Percentiles rank a stretch among this genome's conserved stretches.
These are phyloP conservation scores for Talaromyces nanjingensis DNA, from an alignment of 495 filamentous ascomycete genomes.

Conservation along the genomic window DNA sequence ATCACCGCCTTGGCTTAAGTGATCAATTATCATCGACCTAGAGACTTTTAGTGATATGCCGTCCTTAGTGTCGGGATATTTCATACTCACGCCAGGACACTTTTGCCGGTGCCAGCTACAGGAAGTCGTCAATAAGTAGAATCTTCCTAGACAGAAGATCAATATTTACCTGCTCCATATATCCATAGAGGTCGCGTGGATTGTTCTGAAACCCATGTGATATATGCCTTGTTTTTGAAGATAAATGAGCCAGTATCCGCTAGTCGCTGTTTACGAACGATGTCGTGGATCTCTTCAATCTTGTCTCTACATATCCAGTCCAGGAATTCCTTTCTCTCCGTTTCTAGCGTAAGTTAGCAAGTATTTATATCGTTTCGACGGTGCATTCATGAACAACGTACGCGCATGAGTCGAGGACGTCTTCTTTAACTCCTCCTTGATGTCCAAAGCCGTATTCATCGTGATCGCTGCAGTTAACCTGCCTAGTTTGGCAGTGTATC, in stretches of 20 bases:
- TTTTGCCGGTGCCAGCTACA: conserved; percentile 10
- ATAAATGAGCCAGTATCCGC: not conserved
- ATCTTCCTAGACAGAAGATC: not conserved
- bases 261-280: not conserved
- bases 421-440: not conserved
- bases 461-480: conserved; percentile 5
- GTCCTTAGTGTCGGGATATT: not conserved
- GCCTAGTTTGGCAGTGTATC: not conserved
- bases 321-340: conserved; percentile 6
- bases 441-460: conserved; percentile 5
- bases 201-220: not conserved
- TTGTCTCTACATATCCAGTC: conserved; percentile 5
- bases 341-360: not conserved
- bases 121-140: not conserved
- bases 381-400: not conserved
- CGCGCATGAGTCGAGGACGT: not conserved
- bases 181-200: not conserved
- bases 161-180: not conserved
- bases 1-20: not conserved
- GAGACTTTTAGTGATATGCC: not conserved
- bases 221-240: not conserved
- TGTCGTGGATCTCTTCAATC: conserved; percentile 3
- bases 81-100: conserved; percentile 7
- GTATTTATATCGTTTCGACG: not conserved
- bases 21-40: conserved; percentile 7